Evolutionary conservation across 441 rosid genomes (phyloP).

Genomic region (Pelargonium australe): DNA sequence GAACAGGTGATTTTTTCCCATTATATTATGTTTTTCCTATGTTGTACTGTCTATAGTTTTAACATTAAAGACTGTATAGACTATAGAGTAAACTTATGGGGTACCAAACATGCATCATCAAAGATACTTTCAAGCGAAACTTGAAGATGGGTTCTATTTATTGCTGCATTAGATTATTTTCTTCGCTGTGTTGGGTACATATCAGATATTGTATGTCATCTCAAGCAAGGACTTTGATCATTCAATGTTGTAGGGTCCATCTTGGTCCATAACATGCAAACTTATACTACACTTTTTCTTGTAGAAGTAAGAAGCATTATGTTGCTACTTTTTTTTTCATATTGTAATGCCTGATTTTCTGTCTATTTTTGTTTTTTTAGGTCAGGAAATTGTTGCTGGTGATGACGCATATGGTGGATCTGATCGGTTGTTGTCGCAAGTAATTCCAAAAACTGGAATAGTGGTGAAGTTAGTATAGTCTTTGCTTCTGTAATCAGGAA

Average conservation of each 20-base stretch:
- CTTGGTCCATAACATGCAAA: background rate
- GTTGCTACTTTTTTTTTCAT: background rate
- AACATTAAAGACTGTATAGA: background rate
- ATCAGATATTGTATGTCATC: background rate
- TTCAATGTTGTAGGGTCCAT: background rate
- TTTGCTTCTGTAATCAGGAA: constrained; percentile 6
- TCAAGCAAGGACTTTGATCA: background rate
- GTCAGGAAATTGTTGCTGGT: constrained; percentile 84
- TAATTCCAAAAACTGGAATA: constrained; percentile 68
- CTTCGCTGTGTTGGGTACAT: background rate
- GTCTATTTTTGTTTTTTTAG: constrained; percentile 26
- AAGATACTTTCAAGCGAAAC: background rate
- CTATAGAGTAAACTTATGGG: background rate
- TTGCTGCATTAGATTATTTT: background rate
- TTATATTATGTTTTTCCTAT: background rate
- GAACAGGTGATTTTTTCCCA: constrained; percentile 39
- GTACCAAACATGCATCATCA: background rate
- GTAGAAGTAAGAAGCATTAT: background rate
- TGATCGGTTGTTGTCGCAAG: constrained; percentile 73
- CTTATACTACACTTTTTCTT: background rate
- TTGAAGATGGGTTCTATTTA: background rate
- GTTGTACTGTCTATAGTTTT: background rate
- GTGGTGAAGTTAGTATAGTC: constrained; percentile 58
- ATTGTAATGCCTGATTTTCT: background rate
- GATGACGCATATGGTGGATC: constrained; percentile 94